Percentiles rank a stretch among this genome's conserved stretches.
These are phyloP conservation scores for Phytophthora europaea DNA, from an alignment of 352 stramenopile genomes.

Conservation along the genomic window DNA sequence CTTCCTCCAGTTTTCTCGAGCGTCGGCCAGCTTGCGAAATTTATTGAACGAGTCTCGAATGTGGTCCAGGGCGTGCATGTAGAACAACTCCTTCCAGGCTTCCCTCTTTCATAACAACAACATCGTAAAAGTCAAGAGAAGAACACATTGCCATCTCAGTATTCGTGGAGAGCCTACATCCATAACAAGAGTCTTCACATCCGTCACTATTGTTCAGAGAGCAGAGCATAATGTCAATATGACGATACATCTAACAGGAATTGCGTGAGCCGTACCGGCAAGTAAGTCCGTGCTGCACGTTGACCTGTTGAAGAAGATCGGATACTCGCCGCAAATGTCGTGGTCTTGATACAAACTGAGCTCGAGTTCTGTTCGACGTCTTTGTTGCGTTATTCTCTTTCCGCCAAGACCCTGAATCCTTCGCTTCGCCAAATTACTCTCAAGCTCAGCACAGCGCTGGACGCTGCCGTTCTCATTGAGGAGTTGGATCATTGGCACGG, in stretches of 20 bases:
- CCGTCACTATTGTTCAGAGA: constrained; percentile 52
- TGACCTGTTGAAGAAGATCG: constrained; percentile 70
- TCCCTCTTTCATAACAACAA: constrained; percentile 49
- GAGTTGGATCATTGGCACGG: constrained; percentile 71
- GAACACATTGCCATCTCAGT: not conserved
- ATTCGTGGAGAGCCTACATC: constrained; percentile 53
- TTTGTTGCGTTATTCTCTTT: constrained; percentile 51
- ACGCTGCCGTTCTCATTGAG: constrained; percentile 75
- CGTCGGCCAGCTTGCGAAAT: constrained; percentile 68
- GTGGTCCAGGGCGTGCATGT: constrained; percentile 77
- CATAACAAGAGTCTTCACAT: constrained; percentile 85
- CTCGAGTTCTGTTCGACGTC: constrained; percentile 68
- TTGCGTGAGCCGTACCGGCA: constrained; percentile 14
- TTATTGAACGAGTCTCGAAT: constrained; percentile 65
- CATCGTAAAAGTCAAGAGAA: not conserved
- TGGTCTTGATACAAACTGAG: constrained; percentile 85
- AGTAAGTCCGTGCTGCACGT: constrained; percentile 75
- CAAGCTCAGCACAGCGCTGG: constrained; percentile 41
- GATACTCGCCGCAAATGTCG: constrained; percentile 81
- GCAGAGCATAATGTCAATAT: not conserved
- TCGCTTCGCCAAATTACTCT: constrained; percentile 40
- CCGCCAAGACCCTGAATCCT: constrained; percentile 35
- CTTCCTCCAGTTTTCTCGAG: constrained; percentile 81
- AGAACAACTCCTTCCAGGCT: constrained; percentile 85
- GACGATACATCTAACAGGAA: not conserved